These are phyloP conservation scores for Alternaria consortialis DNA, from an alignment of 2,329 filamentous ascomycete genomes.

Conservation along the genomic window DNA sequence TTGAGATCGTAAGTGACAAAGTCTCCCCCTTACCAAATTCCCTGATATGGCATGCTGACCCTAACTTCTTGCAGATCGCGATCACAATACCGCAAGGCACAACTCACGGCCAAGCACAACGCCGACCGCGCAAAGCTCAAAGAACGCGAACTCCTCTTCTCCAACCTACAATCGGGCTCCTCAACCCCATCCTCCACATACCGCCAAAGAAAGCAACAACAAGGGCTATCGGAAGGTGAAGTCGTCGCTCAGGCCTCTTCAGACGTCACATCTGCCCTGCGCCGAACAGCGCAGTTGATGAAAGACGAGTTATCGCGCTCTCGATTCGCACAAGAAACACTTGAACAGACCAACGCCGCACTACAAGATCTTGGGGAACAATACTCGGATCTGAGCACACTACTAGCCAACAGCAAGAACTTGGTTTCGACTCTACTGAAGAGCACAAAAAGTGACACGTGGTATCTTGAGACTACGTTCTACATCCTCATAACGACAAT, in stretches of 20 bases:
- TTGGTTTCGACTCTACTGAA: constrained; percentile 81
- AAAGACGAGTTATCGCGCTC: constrained; percentile 84
- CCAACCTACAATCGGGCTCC: constrained; percentile 64
- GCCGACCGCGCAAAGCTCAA: constrained; percentile 76
- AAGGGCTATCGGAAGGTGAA: constrained; percentile 73
- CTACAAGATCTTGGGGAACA: constrained; percentile 81
- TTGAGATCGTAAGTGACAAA: constrained; percentile 68
- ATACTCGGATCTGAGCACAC: constrained; percentile 79
- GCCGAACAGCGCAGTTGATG: constrained; percentile 87
- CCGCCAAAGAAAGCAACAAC: constrained; percentile 50
- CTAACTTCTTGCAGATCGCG: constrained; percentile 58
- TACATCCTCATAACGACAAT: constrained; percentile 82
- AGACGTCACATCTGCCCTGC: constrained; percentile 84
- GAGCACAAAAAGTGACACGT: constrained; percentile 95
- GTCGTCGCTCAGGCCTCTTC: constrained; percentile 77
- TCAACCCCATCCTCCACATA: constrained; percentile 48
- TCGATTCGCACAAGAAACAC: constrained; percentile 87
- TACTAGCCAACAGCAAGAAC: constrained; percentile 77
- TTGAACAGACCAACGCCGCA: constrained; percentile 83
- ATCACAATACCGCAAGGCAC: constrained; percentile 79
- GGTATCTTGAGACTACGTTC: constrained; percentile 93
- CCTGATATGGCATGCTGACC: constrained; percentile 5
- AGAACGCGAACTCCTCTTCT: constrained; percentile 79
- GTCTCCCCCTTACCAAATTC: not conserved
- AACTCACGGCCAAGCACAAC: constrained; percentile 78